These are phyloP conservation scores for Emergomyces africanus DNA, from an alignment of 2,329 filamentous ascomycete species.

Conservation along the genomic window DNA sequence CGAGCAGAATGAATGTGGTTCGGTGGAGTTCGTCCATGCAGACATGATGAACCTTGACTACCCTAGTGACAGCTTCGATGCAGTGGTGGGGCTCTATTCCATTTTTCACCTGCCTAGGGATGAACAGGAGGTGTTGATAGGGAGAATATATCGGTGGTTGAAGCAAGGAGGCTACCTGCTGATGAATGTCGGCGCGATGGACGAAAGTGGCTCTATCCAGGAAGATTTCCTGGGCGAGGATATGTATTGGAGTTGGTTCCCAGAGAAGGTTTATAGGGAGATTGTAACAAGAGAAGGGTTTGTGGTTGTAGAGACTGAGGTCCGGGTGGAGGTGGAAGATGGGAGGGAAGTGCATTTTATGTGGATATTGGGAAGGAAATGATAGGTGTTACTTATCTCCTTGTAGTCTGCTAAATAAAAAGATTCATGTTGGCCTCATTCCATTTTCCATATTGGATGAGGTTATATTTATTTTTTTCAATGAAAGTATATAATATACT, in stretches of 20 bases:
- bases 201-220: slow-evolving; percentile 17
- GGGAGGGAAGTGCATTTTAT: slow-evolving; percentile 3
- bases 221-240: neutral
- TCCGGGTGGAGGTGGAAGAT: slow-evolving; percentile 14
- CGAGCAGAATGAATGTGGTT: neutral
- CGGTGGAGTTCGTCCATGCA: slow-evolving; percentile 20
- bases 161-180: slow-evolving; percentile 40
- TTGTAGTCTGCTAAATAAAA: too few relatives aligned
- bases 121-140: slow-evolving; percentile 38
- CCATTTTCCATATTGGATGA: neutral
- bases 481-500: too few relatives aligned
- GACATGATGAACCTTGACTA: slow-evolving; percentile 34
- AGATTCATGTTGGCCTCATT: neutral
- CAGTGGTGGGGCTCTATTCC: slow-evolving; percentile 41
- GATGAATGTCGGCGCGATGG: slow-evolving; percentile 35
- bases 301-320: slow-evolving; percentile 13
- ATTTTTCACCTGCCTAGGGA: slow-evolving; percentile 42
- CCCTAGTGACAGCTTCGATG: slow-evolving; percentile 29
- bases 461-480: too few relatives aligned
- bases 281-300: slow-evolving; percentile 26
- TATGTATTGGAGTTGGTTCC: neutral
- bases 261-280: neutral
- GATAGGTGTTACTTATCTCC: neutral
- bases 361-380: slow-evolving; percentile 2
- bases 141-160: slow-evolving; percentile 33